These are phyloP conservation scores for Russula olivacea DNA, from an alignment of 768 basidiomycete species.

Conservation along the genomic window DNA sequence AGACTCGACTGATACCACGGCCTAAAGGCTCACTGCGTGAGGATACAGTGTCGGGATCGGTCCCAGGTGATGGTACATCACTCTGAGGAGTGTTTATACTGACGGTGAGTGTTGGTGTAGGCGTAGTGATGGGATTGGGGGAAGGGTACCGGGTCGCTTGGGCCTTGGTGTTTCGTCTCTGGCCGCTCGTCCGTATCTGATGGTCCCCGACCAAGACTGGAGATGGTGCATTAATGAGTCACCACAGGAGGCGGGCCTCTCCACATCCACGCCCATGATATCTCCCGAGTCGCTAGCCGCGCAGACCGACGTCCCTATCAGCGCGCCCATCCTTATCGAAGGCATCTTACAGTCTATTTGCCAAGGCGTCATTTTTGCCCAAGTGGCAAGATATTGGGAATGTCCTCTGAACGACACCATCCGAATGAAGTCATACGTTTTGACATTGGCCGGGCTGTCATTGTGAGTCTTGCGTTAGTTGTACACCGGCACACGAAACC, in stretches of 20 bases:
- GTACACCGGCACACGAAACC: background rate
- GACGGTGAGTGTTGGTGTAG: no score
- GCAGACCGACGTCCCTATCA: conserved; percentile 11
- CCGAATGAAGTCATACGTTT: conserved; percentile 39
- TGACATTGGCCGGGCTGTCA: conserved; percentile 36
- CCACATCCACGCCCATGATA: background rate
- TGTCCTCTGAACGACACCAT: conserved; percentile 42
- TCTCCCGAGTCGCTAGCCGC: background rate
- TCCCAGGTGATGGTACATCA: no score
- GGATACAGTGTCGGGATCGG: no score
- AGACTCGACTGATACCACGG: no score
- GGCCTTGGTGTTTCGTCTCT: background rate
- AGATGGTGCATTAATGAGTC: conserved; percentile 1
- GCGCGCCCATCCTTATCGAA: conserved; percentile 42
- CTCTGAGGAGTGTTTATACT: no score
- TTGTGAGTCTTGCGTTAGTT: conserved; percentile 34
- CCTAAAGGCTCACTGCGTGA: no score
- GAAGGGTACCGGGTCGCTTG: background rate
- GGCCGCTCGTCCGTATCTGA: background rate
- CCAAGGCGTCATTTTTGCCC: conserved; percentile 33
- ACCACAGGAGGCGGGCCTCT: background rate
- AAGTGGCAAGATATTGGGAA: conserved; percentile 33
- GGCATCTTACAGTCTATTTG: conserved; percentile 45
- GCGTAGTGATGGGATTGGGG: background rate
- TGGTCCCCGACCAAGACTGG: background rate